Evolutionary conservation across 176 grass and related monocot species (phyloP).

Genomic region (Chrysopogon serrulatus): DNA sequence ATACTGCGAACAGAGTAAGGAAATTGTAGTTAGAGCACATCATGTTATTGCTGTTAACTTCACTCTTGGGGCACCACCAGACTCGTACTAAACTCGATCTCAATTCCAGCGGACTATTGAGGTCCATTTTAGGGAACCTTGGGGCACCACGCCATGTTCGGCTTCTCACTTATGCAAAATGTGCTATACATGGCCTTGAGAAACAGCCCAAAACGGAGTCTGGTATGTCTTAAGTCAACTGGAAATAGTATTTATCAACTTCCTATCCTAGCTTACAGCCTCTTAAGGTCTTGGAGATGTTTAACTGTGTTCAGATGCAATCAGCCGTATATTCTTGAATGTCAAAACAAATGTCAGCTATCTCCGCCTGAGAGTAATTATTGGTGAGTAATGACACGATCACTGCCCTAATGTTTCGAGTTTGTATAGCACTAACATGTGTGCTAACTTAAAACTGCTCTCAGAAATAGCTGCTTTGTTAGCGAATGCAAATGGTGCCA

Average conservation of each 20-base stretch:
- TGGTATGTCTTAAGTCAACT: conserved; percentile 15
- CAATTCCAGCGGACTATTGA: conserved; percentile 67
- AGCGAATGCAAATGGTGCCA: conserved; percentile 35
- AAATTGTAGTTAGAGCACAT: background rate
- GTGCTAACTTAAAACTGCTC: background rate
- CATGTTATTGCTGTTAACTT: background rate
- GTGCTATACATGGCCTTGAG: conserved; percentile 71
- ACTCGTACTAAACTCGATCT: conserved; percentile 4
- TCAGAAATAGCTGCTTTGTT: conserved; percentile 44
- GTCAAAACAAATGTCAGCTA: conserved; percentile 54
- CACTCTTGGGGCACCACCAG: conserved; percentile 4
- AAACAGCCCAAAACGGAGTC: conserved; percentile 41
- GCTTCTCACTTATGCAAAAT: conserved; percentile 81
- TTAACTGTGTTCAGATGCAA: conserved; percentile 40
- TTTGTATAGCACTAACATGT: background rate
- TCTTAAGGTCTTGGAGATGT: background rate
- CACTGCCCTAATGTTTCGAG: background rate
- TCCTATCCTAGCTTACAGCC: background rate
- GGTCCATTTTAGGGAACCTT: conserved; percentile 75
- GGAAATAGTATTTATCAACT: background rate
- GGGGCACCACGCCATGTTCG: conserved; percentile 64
- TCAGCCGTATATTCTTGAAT: conserved; percentile 22
- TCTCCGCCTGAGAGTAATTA: conserved; percentile 53
- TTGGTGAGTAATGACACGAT: conserved; percentile 38
- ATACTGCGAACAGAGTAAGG: conserved; percentile 89